Base-by-base conservation (phyloP, 805 yeast genomes). In the Sporopachydermia lactativora region DNA sequence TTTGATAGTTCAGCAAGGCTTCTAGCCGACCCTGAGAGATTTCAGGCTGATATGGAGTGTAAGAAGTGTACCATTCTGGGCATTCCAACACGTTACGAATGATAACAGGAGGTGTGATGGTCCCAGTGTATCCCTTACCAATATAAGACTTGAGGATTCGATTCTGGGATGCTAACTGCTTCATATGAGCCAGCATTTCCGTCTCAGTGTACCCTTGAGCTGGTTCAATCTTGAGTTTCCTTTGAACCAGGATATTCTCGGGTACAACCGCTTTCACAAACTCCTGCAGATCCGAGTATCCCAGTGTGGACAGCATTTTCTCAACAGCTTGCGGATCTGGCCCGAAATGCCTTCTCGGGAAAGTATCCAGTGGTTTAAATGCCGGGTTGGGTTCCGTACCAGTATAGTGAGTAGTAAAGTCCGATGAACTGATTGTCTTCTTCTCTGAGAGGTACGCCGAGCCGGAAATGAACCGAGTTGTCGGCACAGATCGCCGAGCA, bases 31-130 rank as follows among this genome's bases (percentile, higher is more conserved):
- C 98, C 62, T 92, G 98, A 1, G 96, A 81, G 43, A 92, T 88
- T 59, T 92, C 98, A 1, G 98, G 96, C 64, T 92, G 98, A 60
- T 92, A 92, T 28, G 98, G 98, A 17, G 98, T 92, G 59, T 92
- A 92, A 1, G 96, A 85, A 15, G 98, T 92, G 67, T 92, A 92
- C 98, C 98, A 92, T 56, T 86, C 95, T 4, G 98, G 98, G 45
- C 80, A 75, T 60, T 92, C 98, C 43, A 92, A 65, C 43, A 92
- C 61, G 53, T 92, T 92, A 57, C 98, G 76, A 65, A 84, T 94
- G 50, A 92, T 82, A 28, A 89, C 96, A 1, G 94, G 81, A 0
- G 98, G 98, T 37, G 84, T 65, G 40, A 73, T 67, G 1, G 97
- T 89, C 44, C 94, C 94, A 50, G 84, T 81, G 61, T 89, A 92